Base-by-base conservation (phyloP, 345 rosid species). In the Salix dunnii region DNA sequence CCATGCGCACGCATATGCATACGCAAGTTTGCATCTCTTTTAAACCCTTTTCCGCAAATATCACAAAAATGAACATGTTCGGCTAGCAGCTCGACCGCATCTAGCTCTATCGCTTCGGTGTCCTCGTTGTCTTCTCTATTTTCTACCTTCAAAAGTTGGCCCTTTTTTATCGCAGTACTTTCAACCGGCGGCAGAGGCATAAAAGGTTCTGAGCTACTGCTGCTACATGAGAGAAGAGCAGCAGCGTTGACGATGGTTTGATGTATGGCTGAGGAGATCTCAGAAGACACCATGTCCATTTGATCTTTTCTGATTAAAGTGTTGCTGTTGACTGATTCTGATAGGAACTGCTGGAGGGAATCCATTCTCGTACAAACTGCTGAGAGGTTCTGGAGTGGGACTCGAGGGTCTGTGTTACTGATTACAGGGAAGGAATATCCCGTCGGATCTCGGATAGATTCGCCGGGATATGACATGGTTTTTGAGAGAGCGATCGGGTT, bases 1-100 rank as follows among this genome's bases (percentile, higher is more conserved):
- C 96, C 93, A 66, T 91, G 93, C 6, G 96, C 96, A 4, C 93
- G 82, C 96, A 91, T 91, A 79, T 91, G 96, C 96, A 91, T 91
- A 68, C 93, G 76, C 55, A 91, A 69, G 81, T 91, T 91, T 28
- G 96, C 93, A 58, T 91, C 96, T 12, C 93, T 84, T 83, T 87
- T 91, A 86, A 91, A 91, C 35, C 96, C 92, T 76, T 91, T 89
- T 17, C 96, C 93, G 64, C 93, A 91, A 21, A 91, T 76, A 61
- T 90, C 91, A 62, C 96, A 90, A 82, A 88, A 87, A 73, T 91
- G 96, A 51, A 84, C 84, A 64, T 90, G 90, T 78, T 91, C 90
- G 1, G 92, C 89, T 21, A 90, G 80, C 42, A 91, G 72, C 85
- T 90, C 91, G 18, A 87, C 91, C 43, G 92, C 83, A 60, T 91